Conservation (phyloP, 83 land plant species). For the Picea mariana region DNA sequence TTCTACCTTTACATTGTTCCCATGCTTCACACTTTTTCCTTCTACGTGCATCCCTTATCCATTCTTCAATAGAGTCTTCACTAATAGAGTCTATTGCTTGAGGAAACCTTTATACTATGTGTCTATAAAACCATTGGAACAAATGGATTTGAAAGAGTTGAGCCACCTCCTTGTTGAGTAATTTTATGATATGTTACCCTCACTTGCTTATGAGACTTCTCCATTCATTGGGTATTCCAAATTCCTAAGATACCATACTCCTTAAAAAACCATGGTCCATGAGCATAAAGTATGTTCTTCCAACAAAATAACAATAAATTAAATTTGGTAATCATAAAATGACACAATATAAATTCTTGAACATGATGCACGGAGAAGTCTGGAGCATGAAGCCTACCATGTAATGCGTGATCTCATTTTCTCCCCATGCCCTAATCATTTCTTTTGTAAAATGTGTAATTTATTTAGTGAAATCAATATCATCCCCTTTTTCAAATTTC, state of each 20-base stretch:
- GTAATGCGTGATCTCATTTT: not conserved
- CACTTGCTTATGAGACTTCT: not conserved
- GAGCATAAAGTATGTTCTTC: too few species aligned
- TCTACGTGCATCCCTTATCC: too few species aligned
- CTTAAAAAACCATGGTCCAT: not conserved
- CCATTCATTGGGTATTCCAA: not conserved
- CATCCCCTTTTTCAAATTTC: not conserved
- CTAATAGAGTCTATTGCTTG: too few species aligned
- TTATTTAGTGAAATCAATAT: not conserved
- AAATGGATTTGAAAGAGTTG: too few species aligned
- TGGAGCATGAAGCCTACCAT: not conserved
- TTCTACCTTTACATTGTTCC: too few species aligned
- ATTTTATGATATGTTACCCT: not conserved
- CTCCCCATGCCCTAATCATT: not conserved
- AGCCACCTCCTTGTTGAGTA: not conserved
- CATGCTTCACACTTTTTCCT: too few species aligned
- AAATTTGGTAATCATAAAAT: not conserved
- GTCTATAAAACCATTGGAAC: too few species aligned
- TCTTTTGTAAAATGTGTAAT: not conserved
- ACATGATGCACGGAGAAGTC: not conserved
- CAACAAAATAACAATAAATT: not conserved
- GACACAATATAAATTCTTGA: not conserved
- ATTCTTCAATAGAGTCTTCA: too few species aligned
- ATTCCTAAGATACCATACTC: not conserved
- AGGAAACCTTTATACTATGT: too few species aligned